Base-by-base conservation (phyloP, 441 rosid genomes). In the Manihot esculenta region DNA sequence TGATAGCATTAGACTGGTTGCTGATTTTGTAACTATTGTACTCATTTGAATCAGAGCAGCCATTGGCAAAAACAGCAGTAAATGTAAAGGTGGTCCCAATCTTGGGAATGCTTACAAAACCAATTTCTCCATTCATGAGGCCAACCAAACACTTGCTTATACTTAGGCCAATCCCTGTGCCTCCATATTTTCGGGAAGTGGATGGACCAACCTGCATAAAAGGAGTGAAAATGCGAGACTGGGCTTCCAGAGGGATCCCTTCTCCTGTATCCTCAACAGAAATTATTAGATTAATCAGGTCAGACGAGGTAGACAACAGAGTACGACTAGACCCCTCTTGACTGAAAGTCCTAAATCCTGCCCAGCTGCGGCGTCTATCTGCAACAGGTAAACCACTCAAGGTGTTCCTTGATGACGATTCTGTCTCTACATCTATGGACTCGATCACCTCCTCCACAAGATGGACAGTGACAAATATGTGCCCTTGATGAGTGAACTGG, bases 131-230 rank as follows among this genome's bases (percentile, higher is more conserved):
- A 72, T 84, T 84, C 98, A 91, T 91, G 68, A 89, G 90, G 62
- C 83, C 82, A 61, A 91, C 97, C 80, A 94, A 80, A 78, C 86
- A 86, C 81, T 94, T 94, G 88, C 97, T 91, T 79, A 94, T 94
- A 84, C 98, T 94, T 24, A 94, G 87, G 47, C 98, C 98, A 76
- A 94, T 94, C 10, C 98, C 98, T 7, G 98, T 94, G 71, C 98
- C 98, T 41, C 98, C 98, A 60, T 87, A 91, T 11, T 86, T 89
- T 67, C 98, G 80, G 11, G 96, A 91, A 70, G 89, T 89, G 53
- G 97, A 94, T 24, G 96, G 94, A 61, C 86, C 89, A 21, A 89
- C 97, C 80, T 94, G 98, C 94, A 91, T 88, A 77, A 89, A 94
- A 50, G 93, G 98, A 26, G 96, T 89, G 77, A 94, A 94, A 66